Percentiles rank a stretch among this genome's conserved stretches.
phyloP scores from a whole-genome alignment of 805 yeast genomes.

The Schwanniomyces polymorphus region DNA sequence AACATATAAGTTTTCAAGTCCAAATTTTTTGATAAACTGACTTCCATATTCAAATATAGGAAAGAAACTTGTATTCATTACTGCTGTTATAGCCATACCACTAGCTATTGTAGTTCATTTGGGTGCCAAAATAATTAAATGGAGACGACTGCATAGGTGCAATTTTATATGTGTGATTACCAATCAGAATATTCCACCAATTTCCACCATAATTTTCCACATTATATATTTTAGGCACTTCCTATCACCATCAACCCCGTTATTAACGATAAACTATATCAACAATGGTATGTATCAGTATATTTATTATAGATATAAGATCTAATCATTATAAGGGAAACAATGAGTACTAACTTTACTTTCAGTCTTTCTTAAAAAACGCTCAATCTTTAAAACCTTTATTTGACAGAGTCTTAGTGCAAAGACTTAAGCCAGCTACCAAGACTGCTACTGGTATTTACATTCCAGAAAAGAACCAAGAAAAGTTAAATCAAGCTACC shows the following conservation, averaged over 20 bases:
- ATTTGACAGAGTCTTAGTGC: slow-evolving; percentile 94
- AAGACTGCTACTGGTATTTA: slow-evolving; percentile 91
- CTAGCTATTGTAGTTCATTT: neutral
- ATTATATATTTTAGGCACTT: neutral
- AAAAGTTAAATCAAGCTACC: slow-evolving; percentile 87
- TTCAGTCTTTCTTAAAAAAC: slow-evolving; percentile 63
- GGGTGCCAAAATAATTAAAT: neutral
- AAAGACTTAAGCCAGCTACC: slow-evolving; percentile 87
- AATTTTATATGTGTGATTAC: neutral
- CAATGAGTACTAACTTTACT: neutral
- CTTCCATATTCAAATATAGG: too few relatives aligned
- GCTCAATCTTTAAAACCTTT: slow-evolving; percentile 89
- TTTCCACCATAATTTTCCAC: slow-evolving; percentile 1
- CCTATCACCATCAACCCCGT: neutral
- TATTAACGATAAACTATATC: neutral
- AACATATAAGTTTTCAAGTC: too few relatives aligned
- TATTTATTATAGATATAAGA: too few relatives aligned
- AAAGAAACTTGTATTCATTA: too few relatives aligned
- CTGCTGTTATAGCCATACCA: too few relatives aligned
- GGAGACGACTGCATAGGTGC: neutral
- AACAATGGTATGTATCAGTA: neutral
- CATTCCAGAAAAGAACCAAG: slow-evolving; percentile 95
- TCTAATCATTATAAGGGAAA: neutral
- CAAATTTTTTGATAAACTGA: too few relatives aligned
- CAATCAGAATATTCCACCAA: slow-evolving; percentile 1